Evolutionary conservation across 1,284 basidiomycete genomes (phyloP).

Genomic region (Rhodotorula sp.): DNA sequence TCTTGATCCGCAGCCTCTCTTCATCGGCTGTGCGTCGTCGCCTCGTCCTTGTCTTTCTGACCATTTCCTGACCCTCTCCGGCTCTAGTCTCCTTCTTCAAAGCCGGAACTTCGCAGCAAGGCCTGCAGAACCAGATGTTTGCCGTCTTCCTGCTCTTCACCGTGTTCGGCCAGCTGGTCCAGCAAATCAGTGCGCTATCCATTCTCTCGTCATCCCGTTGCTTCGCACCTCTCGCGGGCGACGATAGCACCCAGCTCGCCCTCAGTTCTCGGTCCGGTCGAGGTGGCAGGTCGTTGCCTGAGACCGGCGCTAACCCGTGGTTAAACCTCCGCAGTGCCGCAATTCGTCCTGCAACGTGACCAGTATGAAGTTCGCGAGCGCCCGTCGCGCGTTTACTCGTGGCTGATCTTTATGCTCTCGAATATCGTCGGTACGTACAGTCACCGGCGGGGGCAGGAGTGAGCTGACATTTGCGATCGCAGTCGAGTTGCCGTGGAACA

Average conservation of each 20-base stretch:
- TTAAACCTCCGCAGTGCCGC: constrained; percentile 46
- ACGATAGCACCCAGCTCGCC: not conserved
- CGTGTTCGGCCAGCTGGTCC: constrained; percentile 51
- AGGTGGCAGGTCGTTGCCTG: not conserved
- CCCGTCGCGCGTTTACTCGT: constrained; percentile 75
- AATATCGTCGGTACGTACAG: constrained; percentile 52
- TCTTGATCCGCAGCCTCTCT: constrained; percentile 46
- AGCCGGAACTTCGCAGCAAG: constrained; percentile 64
- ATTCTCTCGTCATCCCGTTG: not conserved
- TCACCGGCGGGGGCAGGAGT: constrained; percentile 21
- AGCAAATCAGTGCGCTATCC: constrained; percentile 3
- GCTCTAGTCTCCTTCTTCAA: constrained; percentile 60
- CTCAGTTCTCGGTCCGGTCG: too few species aligned
- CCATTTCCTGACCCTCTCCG: not conserved
- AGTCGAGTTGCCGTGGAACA: constrained; percentile 4
- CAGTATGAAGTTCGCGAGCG: constrained; percentile 73
- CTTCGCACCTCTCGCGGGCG: too few species aligned
- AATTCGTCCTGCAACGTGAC: constrained; percentile 56
- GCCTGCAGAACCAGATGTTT: constrained; percentile 69
- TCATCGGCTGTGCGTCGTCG: constrained; percentile 50
- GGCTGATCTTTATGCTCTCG: constrained; percentile 63
- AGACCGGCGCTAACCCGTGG: not conserved
- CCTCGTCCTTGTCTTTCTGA: too few species aligned
- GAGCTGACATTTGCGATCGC: constrained; percentile 18
- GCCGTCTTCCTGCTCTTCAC: constrained; percentile 58